Percentiles rank a stretch among this genome's conserved stretches.
Conservation (phyloP, 73 alveolate genomes). For the Vitrella brassicaformis region DNA sequence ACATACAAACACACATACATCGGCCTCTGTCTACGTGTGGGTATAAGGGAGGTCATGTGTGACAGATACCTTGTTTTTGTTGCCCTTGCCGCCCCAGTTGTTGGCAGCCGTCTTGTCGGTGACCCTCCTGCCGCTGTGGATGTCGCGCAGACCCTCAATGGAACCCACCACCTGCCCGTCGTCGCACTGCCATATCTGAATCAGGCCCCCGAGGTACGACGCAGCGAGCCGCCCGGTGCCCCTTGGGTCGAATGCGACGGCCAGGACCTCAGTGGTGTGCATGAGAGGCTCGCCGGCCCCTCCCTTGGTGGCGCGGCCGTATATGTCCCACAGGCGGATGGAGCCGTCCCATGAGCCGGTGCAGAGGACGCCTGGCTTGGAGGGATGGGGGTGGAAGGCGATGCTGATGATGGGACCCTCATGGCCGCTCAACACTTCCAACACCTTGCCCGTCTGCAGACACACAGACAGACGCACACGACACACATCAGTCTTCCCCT, state of each 20-base stretch:
- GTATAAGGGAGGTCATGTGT: no score
- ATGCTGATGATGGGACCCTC: conserved; percentile 64
- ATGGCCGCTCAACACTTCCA: conserved; percentile 68
- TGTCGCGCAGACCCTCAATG: not conserved
- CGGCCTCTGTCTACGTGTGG: not conserved
- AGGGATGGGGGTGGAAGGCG: conserved; percentile 38
- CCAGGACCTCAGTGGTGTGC: conserved; percentile 48
- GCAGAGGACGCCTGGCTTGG: conserved; percentile 43
- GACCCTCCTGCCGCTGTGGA: not conserved
- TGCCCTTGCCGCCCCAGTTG: not conserved
- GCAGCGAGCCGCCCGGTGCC: not conserved
- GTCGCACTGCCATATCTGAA: not conserved
- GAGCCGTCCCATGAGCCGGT: conserved; percentile 82
- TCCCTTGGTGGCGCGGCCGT: conserved; percentile 39
- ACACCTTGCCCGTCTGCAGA: conserved; percentile 70
- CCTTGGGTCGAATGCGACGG: conserved; percentile 50
- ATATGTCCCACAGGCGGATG: conserved; percentile 73
- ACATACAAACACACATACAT: no score
- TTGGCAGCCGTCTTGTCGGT: not conserved
- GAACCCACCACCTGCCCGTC: not conserved
- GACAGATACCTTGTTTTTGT: not conserved
- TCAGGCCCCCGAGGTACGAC: not conserved
- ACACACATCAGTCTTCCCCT: no score
- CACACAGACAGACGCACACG: no score
- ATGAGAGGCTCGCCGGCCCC: conserved; percentile 58